Evolutionary conservation across 2,329 filamentous ascomycete genomes (phyloP).

Genomic region (Pezicula rhizophila): DNA sequence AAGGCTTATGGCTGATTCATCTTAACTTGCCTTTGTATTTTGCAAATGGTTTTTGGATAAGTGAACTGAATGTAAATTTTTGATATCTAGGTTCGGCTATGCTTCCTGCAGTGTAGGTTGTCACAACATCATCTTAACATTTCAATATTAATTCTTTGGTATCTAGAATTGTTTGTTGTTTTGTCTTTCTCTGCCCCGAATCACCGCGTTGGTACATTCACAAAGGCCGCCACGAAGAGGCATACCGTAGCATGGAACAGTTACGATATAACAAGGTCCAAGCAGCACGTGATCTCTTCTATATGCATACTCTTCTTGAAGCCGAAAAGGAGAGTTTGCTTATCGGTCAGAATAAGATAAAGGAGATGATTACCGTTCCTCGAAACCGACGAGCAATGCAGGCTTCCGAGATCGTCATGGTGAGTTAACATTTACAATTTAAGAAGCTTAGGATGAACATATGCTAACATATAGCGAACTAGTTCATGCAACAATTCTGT

Average conservation of each 20-base stretch:
- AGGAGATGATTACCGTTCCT: slow-evolving; percentile 53
- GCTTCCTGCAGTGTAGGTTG: slow-evolving; percentile 53
- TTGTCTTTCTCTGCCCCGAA: slow-evolving; percentile 35
- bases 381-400: slow-evolving; percentile 56
- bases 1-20: too few relatives aligned
- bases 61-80: not conserved
- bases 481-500: slow-evolving; percentile 30
- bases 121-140: slow-evolving; percentile 38
- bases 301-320: slow-evolving; percentile 51
- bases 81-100: slow-evolving; percentile 43
- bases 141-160: not conserved
- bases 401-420: slow-evolving; percentile 59
- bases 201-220: slow-evolving; percentile 46
- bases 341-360: slow-evolving; percentile 42
- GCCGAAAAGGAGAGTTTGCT: slow-evolving; percentile 47
- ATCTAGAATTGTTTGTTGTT: slow-evolving; percentile 39
- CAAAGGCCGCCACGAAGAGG: slow-evolving; percentile 39
- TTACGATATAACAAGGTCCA: slow-evolving; percentile 47
- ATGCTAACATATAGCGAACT: not conserved
- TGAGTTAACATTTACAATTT: slow-evolving; percentile 50
- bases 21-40: not conserved
- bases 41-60: not conserved
- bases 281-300: slow-evolving; percentile 50
- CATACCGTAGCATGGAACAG: slow-evolving; percentile 39
- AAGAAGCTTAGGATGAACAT: too few relatives aligned